These are phyloP conservation scores for Blastomyces gilchristii DNA, from an alignment of 2,329 filamentous ascomycete species.

Conservation along the genomic window DNA sequence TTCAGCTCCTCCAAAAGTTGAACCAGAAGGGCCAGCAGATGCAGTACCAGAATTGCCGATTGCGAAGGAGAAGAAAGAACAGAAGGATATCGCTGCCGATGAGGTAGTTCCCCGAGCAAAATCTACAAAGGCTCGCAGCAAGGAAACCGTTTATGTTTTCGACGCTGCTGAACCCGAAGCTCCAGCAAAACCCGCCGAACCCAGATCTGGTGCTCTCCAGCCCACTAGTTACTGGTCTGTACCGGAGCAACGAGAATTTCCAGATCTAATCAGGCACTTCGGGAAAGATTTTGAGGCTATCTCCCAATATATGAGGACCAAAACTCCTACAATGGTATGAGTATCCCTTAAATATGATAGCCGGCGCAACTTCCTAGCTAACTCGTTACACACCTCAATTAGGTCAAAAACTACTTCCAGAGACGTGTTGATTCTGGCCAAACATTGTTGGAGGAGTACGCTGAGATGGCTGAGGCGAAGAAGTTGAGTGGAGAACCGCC, in stretches of 20 bases:
- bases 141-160: constrained; percentile 17
- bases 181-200: constrained; percentile 18
- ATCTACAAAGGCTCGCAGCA: constrained; percentile 15
- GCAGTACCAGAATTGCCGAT: not conserved
- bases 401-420: constrained; percentile 44
- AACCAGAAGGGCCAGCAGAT: constrained; percentile 16
- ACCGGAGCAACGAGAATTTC: constrained; percentile 40
- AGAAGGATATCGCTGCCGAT: constrained; percentile 3
- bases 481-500: constrained; percentile 37
- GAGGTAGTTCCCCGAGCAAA: constrained; percentile 6
- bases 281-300: constrained; percentile 41
- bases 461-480: constrained; percentile 35
- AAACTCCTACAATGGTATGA: constrained; percentile 42
- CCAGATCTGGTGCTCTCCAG: constrained; percentile 31
- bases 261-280: constrained; percentile 37
- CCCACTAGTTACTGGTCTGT: constrained; percentile 46
- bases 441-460: constrained; percentile 36
- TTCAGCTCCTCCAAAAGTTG: constrained; percentile 21
- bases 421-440: constrained; percentile 36
- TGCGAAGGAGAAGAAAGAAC: constrained; percentile 12
- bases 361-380: not conserved
- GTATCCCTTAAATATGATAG: constrained; percentile 1
- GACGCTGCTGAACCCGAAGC: not conserved
- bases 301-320: constrained; percentile 42
- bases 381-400: constrained; percentile 1